phyloP scores from a whole-genome alignment of 192 early-diverging fungal species.

The Podila verticillata region DNA sequence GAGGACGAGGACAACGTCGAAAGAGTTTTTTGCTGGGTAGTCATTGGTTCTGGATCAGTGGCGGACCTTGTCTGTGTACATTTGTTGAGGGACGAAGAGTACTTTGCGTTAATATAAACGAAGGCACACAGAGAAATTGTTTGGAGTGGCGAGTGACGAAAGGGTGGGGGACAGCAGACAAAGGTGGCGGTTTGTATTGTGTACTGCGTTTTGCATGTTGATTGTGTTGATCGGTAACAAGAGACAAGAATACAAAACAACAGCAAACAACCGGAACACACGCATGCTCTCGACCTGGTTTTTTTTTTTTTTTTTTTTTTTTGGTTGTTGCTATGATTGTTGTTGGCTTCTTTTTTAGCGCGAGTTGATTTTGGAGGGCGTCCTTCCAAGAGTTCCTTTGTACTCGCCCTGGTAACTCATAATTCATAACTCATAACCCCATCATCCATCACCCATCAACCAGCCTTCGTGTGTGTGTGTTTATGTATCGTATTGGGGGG shows the following conservation, averaged over 20 bases:
- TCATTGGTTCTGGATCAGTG: slow-evolving; percentile 7
- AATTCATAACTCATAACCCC: too few species aligned
- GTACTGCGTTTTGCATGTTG: background rate
- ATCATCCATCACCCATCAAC: too few species aligned
- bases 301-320: background rate
- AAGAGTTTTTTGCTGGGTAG: slow-evolving; percentile 5
- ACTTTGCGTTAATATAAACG: background rate
- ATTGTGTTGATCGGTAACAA: background rate
- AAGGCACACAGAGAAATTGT: too few species aligned
- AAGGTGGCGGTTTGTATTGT: background rate
- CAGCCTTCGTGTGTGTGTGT: too few species aligned
- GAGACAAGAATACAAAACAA: background rate
- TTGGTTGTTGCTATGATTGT: too few species aligned
- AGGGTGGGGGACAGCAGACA: background rate
- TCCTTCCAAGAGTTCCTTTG: too few species aligned
- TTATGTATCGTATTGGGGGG: background rate
- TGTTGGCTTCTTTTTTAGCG: background rate
- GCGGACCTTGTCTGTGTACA: background rate
- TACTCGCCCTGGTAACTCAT: too few species aligned
- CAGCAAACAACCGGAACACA: background rate
- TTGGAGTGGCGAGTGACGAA: too few species aligned
- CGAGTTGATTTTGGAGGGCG: too few species aligned
- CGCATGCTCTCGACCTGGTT: too few species aligned
- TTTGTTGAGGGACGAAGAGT: background rate
- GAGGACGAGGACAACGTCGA: slow-evolving; percentile 8